Evolutionary conservation across 2,329 filamentous ascomycete species (phyloP).

Genomic region (Diaporthe sp.): DNA sequence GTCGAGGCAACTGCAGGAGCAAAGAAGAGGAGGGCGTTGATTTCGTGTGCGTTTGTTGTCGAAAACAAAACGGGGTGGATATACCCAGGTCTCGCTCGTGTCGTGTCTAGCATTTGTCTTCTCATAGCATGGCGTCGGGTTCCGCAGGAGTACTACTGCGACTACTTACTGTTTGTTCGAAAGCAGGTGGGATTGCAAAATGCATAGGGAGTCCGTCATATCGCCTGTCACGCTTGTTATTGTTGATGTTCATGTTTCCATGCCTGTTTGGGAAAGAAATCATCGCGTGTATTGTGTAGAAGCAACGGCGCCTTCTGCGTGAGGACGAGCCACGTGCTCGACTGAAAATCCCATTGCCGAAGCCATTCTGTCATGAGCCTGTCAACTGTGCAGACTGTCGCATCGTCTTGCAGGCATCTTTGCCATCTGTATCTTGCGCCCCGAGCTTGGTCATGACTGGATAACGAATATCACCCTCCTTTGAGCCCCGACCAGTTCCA

Average conservation of each 20-base stretch:
- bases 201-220: background rate
- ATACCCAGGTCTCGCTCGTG: slow-evolving; percentile 24
- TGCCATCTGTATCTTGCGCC: background rate
- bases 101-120: slow-evolving; percentile 26
- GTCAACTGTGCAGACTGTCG: background rate
- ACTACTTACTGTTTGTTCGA: slow-evolving; percentile 24
- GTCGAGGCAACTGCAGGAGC: background rate
- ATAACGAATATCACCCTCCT: too few relatives aligned
- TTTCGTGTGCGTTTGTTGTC: slow-evolving; percentile 10
- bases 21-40: slow-evolving; percentile 4
- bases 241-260: background rate
- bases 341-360: background rate
- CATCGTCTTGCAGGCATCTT: background rate
- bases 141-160: slow-evolving; percentile 24
- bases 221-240: background rate
- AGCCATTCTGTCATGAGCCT: background rate
- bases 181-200: slow-evolving; percentile 8
- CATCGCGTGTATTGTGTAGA: background rate
- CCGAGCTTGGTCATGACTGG: background rate
- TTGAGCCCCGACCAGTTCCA: background rate
- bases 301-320: too few relatives aligned
- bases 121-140: slow-evolving; percentile 27
- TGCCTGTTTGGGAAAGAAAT: background rate
- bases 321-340: background rate
- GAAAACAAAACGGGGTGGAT: background rate